A percentile compares a stretch with the other conserved stretches of the same genome.
phyloP scores from a whole-genome alignment of 31 red algal species.

The Asparagopsis taxiformis region DNA sequence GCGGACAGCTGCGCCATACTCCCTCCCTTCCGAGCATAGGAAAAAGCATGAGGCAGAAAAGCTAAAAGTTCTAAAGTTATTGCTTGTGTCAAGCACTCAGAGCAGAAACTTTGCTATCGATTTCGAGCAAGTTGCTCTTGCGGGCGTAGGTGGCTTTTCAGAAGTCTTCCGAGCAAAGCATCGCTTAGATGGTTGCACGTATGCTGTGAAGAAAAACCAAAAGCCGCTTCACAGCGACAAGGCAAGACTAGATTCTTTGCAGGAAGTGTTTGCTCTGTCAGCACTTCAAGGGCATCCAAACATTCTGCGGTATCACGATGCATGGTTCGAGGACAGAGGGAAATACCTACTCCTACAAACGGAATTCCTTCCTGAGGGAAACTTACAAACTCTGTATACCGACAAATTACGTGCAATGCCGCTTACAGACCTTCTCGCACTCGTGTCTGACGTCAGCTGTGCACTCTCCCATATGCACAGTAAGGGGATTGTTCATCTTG shows the following conservation, averaged over 20 bases:
- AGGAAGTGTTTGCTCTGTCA: slow-evolving; percentile 84
- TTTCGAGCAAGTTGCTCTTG: slow-evolving; percentile 58
- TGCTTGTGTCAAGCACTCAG: slow-evolving; percentile 51
- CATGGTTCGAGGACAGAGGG: slow-evolving; percentile 89
- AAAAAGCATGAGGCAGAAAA: not conserved
- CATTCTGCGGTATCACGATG: slow-evolving; percentile 85
- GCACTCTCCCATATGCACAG: slow-evolving; percentile 81
- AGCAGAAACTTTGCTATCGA: slow-evolving; percentile 53
- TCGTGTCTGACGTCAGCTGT: slow-evolving; percentile 57
- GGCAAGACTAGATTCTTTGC: slow-evolving; percentile 53
- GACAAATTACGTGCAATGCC: slow-evolving; percentile 23
- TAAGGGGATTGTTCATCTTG: slow-evolving; percentile 81
- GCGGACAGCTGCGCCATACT: not conserved
- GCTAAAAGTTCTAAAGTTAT: slow-evolving; percentile 27
- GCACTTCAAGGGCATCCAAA: slow-evolving; percentile 79
- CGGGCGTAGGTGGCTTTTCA: slow-evolving; percentile 83
- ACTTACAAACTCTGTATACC: slow-evolving; percentile 41
- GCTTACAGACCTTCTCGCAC: slow-evolving; percentile 22
- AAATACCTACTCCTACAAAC: slow-evolving; percentile 62
- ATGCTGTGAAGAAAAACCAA: slow-evolving; percentile 84
- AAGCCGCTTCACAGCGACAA: slow-evolving; percentile 38
- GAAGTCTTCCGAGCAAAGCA: slow-evolving; percentile 77
- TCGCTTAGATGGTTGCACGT: slow-evolving; percentile 84
- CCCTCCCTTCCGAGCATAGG: not conserved
- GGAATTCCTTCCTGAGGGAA: slow-evolving; percentile 53